Conservation (phyloP, 2,329 filamentous ascomycete species). For the Verticillium dahliae region DNA sequence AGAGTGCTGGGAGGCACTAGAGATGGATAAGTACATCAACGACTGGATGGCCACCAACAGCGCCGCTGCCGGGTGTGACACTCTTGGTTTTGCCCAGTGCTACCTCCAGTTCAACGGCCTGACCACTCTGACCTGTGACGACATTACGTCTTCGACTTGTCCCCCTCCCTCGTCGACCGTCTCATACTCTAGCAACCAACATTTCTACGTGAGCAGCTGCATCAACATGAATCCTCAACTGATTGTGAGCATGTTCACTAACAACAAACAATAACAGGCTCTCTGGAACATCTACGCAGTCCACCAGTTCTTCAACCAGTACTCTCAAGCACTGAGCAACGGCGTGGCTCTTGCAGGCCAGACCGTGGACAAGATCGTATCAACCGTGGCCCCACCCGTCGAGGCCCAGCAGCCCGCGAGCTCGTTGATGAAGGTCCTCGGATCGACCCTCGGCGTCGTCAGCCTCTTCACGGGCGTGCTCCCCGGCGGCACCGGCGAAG, state of each 20-base stretch:
- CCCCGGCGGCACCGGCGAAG: slow-evolving; percentile 12
- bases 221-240: neutral
- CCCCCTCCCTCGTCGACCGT: slow-evolving; percentile 11
- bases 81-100: slow-evolving; percentile 18
- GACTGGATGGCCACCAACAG: slow-evolving; percentile 17
- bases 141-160: slow-evolving; percentile 17
- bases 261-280: slow-evolving; percentile 3
- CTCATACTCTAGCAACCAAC: slow-evolving; percentile 15
- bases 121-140: slow-evolving; percentile 17
- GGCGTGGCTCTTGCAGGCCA: slow-evolving; percentile 16
- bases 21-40: slow-evolving; percentile 16
- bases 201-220: slow-evolving; percentile 15
- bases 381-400: slow-evolving; percentile 16
- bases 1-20: slow-evolving; percentile 15
- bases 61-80: slow-evolving; percentile 16
- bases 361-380: slow-evolving; percentile 17
- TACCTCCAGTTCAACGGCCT: slow-evolving; percentile 18
- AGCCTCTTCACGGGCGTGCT: slow-evolving; percentile 14
- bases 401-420: slow-evolving; percentile 10
- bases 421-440: slow-evolving; percentile 11
- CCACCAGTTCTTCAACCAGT: slow-evolving; percentile 21
- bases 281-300: slow-evolving; percentile 21
- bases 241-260: no score
- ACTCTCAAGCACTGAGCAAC: slow-evolving; percentile 16
- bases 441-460: slow-evolving; percentile 10